phyloP scores from a whole-genome alignment of 306 rosid species.

The Canavalia ensiformis region DNA sequence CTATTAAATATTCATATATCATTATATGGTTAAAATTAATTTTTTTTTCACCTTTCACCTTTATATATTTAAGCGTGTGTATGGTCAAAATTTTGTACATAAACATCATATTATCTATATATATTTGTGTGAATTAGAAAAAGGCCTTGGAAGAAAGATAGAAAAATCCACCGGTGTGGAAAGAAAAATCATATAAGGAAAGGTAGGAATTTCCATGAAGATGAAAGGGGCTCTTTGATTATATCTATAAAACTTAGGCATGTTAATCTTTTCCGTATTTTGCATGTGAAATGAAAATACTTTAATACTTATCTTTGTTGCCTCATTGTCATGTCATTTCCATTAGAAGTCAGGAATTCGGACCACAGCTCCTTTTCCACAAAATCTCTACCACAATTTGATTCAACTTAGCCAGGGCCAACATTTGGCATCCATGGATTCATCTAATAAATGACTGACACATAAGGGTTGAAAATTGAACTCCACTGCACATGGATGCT shows the following conservation, averaged over 20 bases:
- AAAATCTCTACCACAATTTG: slow-evolving; percentile 10
- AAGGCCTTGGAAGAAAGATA: slow-evolving; percentile 6
- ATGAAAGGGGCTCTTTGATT: slow-evolving; percentile 42
- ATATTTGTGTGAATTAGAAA: not conserved
- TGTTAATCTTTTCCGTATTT: slow-evolving; percentile 8
- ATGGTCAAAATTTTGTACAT: no score
- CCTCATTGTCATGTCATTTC: slow-evolving; percentile 45
- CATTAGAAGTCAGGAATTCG: slow-evolving; percentile 57
- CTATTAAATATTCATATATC: no score
- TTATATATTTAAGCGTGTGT: no score
- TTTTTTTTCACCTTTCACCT: no score
- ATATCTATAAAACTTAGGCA: not conserved
- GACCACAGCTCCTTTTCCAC: slow-evolving; percentile 60
- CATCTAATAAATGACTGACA: slow-evolving; percentile 45
- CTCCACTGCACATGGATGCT: slow-evolving; percentile 31
- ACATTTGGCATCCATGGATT: slow-evolving; percentile 29
- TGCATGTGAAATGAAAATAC: not conserved
- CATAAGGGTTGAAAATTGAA: slow-evolving; percentile 11
- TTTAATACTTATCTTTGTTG: slow-evolving; percentile 36
- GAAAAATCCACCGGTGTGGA: not conserved
- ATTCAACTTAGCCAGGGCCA: slow-evolving; percentile 38
- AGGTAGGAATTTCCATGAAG: slow-evolving; percentile 57
- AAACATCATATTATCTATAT: no score
- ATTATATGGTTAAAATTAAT: no score
- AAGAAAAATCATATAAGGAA: not conserved